Evolutionary conservation across 2,329 filamentous ascomycete genomes (phyloP), one percentile per base, ranked within the genome.

Genomic region (Huntiella decipiens): DNA sequence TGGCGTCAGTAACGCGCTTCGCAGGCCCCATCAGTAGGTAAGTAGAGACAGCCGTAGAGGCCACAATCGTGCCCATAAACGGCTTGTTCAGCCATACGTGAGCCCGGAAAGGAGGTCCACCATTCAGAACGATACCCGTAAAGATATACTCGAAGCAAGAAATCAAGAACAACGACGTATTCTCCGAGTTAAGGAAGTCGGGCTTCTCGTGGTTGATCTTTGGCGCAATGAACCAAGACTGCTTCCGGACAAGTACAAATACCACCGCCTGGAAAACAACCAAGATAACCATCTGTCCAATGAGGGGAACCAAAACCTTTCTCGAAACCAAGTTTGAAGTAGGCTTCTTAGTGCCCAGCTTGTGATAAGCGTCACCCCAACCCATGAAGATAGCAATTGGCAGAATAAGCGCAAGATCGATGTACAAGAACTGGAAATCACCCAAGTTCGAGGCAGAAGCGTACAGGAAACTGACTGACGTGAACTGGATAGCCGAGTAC

Each of bases 401-500:
- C 3, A 98, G 67, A 56, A 98, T 98, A 47, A 98, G 74, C 3
- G 81, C 67, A 11, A 98, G 69, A 55, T 98, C 91, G 56, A 98
- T 96, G 61, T 88, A 96, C 3, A 98, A 70, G 59, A 95, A 98
- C 68, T 96, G 91, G 58, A 98, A 96, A 60, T 98, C 91, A 43
- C 91, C 92, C 4, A 98, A 67, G 58, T 98, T 98, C 6, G 84
- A 93, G 8, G 82, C 92, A 5, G 79, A 86, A 5, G 86, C 83
- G 61, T 98, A 98, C 12, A 98, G 71, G 58, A 98, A 95, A 69
- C 82, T 93, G 56, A 98, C 92, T 1, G 84, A 85, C 5, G 85
- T 93, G 66, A 98, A 98, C 61, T 98, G 91, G 53, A 98, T 98
- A n/a, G 91, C 88, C 2, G 87, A 96, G 66, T 98, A 98, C 53